Evolutionary conservation across 2,329 filamentous ascomycete species (phyloP), one percentile per base, ranked within the genome.

Genomic region (Decorospora gaudefroyi): DNA sequence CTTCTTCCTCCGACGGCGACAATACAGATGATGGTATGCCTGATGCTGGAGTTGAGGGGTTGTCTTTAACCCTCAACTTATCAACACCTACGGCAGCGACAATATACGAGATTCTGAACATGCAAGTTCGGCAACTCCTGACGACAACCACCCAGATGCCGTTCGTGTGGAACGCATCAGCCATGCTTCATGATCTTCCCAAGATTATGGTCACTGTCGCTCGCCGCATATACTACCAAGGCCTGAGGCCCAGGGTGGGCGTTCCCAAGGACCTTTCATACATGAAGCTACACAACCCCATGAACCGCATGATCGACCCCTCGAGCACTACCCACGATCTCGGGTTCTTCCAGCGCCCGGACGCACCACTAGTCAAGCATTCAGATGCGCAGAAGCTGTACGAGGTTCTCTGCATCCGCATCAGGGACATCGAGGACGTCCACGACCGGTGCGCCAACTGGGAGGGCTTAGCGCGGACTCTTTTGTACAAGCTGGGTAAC

Each of bases 111-210:
- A 35, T 42, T n/a, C 8, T 23, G 3, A 28, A 9, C n/a, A 1
- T 29, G 10, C 38, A 42, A 18, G 35, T 13, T 15, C 30, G 39
- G 17, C 6, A 15, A 4, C 23, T 42, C 4, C 16, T 42, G 22
- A 21, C 23, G 2, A 34, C 38, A 9, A 34, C 9, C 7, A 13
- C 13, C 0, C 13, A 16, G 12, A 42, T 42, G 38, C 38, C 38
- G 2, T 42, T 42, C 2, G n/a, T 7, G 8, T 42, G 38, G 38
- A 28, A 12, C 10, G 6, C 12, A 29, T 10, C 6, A 21, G 23
- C 16, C 7, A 12, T 32, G 17, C 10, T 32, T 15, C 9, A 22
- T n/a, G 27, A 33, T 15, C 10, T 31, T 2, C 28, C 27, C 13
- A 16, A 32, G 1, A 8, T 39, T 7, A 39, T 39, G 34, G 11